Evolutionary conservation across 768 basidiomycete genomes (phyloP).

Genomic region (Suillus subalutaceus): DNA sequence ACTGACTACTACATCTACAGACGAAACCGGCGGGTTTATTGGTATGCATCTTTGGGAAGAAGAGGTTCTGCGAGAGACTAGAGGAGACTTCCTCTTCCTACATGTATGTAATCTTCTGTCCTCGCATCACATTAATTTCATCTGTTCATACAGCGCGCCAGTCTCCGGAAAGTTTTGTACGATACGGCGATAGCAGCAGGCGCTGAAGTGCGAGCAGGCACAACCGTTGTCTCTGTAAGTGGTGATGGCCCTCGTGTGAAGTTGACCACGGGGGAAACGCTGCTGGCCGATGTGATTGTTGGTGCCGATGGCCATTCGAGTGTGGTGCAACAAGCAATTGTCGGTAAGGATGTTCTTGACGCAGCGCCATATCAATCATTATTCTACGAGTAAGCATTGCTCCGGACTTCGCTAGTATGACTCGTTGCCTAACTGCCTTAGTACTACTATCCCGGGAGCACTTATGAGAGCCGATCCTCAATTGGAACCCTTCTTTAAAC

Average conservation of each 20-base stretch:
- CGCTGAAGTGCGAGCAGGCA: slow-evolving; percentile 47
- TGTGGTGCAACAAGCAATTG: slow-evolving; percentile 37
- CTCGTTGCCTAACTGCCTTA: slow-evolving; percentile 18
- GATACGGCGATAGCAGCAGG: slow-evolving; percentile 50
- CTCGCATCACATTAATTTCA: slow-evolving; percentile 7
- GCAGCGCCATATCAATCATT: slow-evolving; percentile 30
- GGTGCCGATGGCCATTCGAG: slow-evolving; percentile 63
- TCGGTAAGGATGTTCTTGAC: slow-evolving; percentile 33
- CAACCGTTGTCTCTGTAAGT: slow-evolving; percentile 37
- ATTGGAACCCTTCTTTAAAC: slow-evolving; percentile 34
- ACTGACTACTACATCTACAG: slow-evolving; percentile 32
- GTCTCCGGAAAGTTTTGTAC: slow-evolving; percentile 51
- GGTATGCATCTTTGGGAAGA: slow-evolving; percentile 51
- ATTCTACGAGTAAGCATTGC: slow-evolving; percentile 46
- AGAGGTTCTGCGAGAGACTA: slow-evolving; percentile 48
- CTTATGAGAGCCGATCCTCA: slow-evolving; percentile 44
- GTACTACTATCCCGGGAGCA: slow-evolving; percentile 44
- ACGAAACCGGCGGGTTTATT: slow-evolving; percentile 46
- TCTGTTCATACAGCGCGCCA: slow-evolving; percentile 46
- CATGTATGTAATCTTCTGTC: slow-evolving; percentile 38
- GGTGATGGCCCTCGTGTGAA: slow-evolving; percentile 36
- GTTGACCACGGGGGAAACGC: slow-evolving; percentile 44
- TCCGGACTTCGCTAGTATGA: not conserved
- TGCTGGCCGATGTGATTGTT: slow-evolving; percentile 56
- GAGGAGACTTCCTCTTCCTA: slow-evolving; percentile 52